Base-by-base conservation (phyloP, 1,139 yeast genomes). In the Diutina siamensis region DNA sequence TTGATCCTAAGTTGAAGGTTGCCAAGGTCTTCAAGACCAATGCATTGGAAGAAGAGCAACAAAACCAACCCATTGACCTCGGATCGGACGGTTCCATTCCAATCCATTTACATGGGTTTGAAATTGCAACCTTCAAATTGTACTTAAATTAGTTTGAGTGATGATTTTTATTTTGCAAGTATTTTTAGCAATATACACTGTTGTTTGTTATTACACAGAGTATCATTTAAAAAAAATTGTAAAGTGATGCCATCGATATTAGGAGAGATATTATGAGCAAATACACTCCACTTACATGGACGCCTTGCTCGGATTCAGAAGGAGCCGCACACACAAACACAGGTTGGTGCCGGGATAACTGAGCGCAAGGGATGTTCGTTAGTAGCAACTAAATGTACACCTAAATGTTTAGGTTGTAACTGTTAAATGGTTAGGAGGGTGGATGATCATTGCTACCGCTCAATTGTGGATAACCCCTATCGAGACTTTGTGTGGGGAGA, bases 51-150 rank as follows among this genome's bases (percentile, higher is more conserved):
- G 83, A 80, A 55, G 79, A 79, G 47, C 19, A 38, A 10, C 25
- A n/a, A 25, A 49, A 52, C 27, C 55, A 57, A 34, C 64, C 62
- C 49, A 35, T 51, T 40, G 55, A 58, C 38, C 52, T 65, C 42
- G 36, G 9, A 9, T 36, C 34, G 17, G 64, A 59, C 33, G 56
- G 62, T 33, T 55, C 56, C 17, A 67, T 71, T 46, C 60, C 62
- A 12, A 65, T 86, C 44, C 62, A 70, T 5, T 69, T 85, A 50
- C 73, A 82, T 53, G 83, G 89, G 1, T 89, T 88, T 62, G 96
- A 88, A 57, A 77, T 88, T 52, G 84, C 81, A 7, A 78, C 88
- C 5, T 80, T 60, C 58, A 76, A 76, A 53, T 62, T 78, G 31
- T 25, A 38, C 32, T 38, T 38, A 17, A 17, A 17, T 13, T 38